phyloP scores from a whole-genome alignment of 2,329 filamentous ascomycete species.

The Fusarium sp. region DNA sequence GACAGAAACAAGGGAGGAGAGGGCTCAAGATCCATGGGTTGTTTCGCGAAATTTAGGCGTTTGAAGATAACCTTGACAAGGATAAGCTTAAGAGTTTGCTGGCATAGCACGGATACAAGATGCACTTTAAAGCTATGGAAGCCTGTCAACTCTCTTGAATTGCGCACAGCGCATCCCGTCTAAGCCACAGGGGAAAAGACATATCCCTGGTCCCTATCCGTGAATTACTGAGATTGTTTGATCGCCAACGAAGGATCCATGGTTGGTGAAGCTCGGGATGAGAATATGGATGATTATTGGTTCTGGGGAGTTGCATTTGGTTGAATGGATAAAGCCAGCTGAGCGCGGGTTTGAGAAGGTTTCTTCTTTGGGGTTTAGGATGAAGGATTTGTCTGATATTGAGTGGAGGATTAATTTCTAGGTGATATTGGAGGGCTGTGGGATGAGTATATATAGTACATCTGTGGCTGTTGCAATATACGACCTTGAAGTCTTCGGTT shows the following conservation, averaged over 20 bases:
- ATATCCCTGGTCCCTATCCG: not conserved
- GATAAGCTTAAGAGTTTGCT: too few species aligned
- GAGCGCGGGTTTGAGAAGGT: constrained; percentile 39
- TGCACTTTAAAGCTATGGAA: too few species aligned
- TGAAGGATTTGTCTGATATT: constrained; percentile 7
- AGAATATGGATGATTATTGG: constrained; percentile 7
- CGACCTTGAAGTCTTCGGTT: not conserved
- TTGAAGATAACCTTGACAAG: not conserved
- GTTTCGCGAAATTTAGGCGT: constrained; percentile 9
- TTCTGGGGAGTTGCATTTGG: constrained; percentile 1
- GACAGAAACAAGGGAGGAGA: constrained; percentile 14
- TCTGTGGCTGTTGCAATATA: too few species aligned
- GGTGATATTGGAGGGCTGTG: not conserved
- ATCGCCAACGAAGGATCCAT: not conserved
- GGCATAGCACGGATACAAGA: too few species aligned
- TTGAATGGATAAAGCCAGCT: not conserved
- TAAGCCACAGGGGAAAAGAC: not conserved
- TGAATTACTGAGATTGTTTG: not conserved
- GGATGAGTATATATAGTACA: constrained; percentile 1
- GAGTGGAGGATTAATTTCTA: constrained; percentile 15
- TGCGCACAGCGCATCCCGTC: not conserved
- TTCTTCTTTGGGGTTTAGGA: constrained; percentile 9
- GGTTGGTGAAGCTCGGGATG: not conserved
- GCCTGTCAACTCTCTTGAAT: not conserved
- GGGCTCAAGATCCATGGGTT: constrained; percentile 25